These are phyloP conservation scores for Daldinia grandis DNA, from an alignment of 495 filamentous ascomycete species.

Conservation along the genomic window DNA sequence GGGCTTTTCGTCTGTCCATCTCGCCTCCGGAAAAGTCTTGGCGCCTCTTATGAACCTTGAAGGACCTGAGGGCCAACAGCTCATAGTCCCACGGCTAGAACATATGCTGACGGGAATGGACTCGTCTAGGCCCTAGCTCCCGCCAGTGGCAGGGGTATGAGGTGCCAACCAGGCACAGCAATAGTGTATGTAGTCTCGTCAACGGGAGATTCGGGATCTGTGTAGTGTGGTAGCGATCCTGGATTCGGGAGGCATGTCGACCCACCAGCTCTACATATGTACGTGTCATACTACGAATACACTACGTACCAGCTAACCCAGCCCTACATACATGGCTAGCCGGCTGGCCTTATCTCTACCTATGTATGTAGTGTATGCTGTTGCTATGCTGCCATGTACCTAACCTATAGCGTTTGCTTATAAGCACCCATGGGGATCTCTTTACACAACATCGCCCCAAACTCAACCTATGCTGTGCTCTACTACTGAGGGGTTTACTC, in stretches of 20 bases:
- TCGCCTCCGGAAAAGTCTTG: slow-evolving; percentile 31
- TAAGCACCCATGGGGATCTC: slow-evolving; percentile 13
- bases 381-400: slow-evolving; percentile 8
- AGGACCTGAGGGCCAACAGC: slow-evolving; percentile 6
- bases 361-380: neutral
- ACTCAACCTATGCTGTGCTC: slow-evolving; percentile 2
- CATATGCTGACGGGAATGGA: slow-evolving; percentile 23
- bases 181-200: slow-evolving; percentile 3
- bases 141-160: neutral
- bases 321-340: slow-evolving; percentile 22
- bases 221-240: slow-evolving; percentile 29
- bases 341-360: slow-evolving; percentile 28
- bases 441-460: slow-evolving; percentile 9
- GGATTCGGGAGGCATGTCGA: slow-evolving; percentile 13
- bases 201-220: slow-evolving; percentile 25
- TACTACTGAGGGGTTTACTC: slow-evolving; percentile 5
- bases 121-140: slow-evolving; percentile 25
- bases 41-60: slow-evolving; percentile 24
- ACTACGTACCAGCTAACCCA: slow-evolving; percentile 22
- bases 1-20: slow-evolving; percentile 4
- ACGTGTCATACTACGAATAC: slow-evolving; percentile 35
- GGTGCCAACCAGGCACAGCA: slow-evolving; percentile 8
- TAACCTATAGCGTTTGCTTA: slow-evolving; percentile 10
- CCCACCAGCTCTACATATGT: slow-evolving; percentile 12
- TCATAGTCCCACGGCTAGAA: slow-evolving; percentile 11